Base-by-base conservation (phyloP, 257 asterid species). In the Fraxinus americana region DNA sequence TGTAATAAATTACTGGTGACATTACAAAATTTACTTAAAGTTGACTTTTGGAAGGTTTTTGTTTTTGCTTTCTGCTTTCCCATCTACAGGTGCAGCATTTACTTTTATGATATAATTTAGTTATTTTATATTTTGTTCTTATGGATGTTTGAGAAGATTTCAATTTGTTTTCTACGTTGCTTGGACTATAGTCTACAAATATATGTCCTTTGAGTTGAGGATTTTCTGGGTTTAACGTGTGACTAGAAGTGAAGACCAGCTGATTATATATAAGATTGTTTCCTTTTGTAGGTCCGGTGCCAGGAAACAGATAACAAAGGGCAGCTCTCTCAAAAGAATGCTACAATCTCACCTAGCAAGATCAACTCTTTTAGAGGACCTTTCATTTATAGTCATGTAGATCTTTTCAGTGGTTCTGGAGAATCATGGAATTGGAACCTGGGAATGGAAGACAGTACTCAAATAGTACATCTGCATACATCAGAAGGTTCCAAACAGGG, bases 341-440 rank as follows among this genome's bases (percentile, higher is more conserved):
- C 75, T 77, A 61, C 87, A 74, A 76, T 71, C 77, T 72, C 87
- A 36, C 77, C 86, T 65, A 74, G 89, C 82, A 85, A 75, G 74
- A 76, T 76, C 70, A 39, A 77, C 85, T 87, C 89, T 81, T 81
- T 77, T 72, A 67, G 84, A 75, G 96, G 92, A 73, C 91, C 94
- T 81, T 89, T 90, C 80, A 91, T 88, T 30, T 87, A 76, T 89
- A 92, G 97, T 79, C 90, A 87, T 84, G 81, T 90, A 67, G 98
- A 95, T 88, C 94, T 95, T 79, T 95, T 95, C 87, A 87, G 94
- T 84, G 98, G 98, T 76, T 91, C 91, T 79, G 99, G 98, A 80
- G 99, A 91, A 85, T 87, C 92, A 78, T 93, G 96, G 99, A 92
- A 87, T 77, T 91, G 97, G 97, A 89, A 82, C 82, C 80, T 94